phyloP scores from a whole-genome alignment of 345 rosid species.

The Pelargonium nanum region DNA sequence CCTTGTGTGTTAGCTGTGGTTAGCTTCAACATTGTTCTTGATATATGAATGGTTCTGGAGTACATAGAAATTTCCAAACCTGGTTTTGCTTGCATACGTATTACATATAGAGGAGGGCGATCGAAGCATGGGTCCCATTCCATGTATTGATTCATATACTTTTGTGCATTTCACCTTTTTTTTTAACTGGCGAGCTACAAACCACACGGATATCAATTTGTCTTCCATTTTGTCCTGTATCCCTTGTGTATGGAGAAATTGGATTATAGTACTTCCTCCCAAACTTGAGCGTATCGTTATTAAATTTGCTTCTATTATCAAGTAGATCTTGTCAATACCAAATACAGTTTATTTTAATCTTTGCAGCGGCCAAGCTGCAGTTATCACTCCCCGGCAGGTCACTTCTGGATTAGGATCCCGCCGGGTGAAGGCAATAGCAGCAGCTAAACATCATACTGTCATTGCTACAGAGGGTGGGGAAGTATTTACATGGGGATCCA shows the following conservation, averaged over 20 bases:
- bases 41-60: too few species aligned
- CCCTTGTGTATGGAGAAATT: neutral
- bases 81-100: too few species aligned
- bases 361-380: constrained; percentile 98
- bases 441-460: constrained; percentile 97
- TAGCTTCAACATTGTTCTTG: too few species aligned
- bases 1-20: too few species aligned
- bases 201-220: too few species aligned
- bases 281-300: too few species aligned
- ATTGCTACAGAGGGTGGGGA: constrained; percentile 85
- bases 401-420: constrained; percentile 72
- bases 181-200: too few species aligned
- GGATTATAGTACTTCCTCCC: neutral
- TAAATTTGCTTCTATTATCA: neutral
- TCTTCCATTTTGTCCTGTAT: too few species aligned
- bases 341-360: constrained; percentile 19
- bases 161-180: too few species aligned
- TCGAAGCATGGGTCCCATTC: neutral
- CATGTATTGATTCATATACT: neutral
- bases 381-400: constrained; percentile 93
- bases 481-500: constrained; percentile 96
- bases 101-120: neutral
- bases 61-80: too few species aligned
- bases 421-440: constrained; percentile 83
- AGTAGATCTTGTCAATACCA: neutral